Base-by-base conservation (phyloP, 2,329 filamentous ascomycete genomes). In the Periconia digitata region DNA sequence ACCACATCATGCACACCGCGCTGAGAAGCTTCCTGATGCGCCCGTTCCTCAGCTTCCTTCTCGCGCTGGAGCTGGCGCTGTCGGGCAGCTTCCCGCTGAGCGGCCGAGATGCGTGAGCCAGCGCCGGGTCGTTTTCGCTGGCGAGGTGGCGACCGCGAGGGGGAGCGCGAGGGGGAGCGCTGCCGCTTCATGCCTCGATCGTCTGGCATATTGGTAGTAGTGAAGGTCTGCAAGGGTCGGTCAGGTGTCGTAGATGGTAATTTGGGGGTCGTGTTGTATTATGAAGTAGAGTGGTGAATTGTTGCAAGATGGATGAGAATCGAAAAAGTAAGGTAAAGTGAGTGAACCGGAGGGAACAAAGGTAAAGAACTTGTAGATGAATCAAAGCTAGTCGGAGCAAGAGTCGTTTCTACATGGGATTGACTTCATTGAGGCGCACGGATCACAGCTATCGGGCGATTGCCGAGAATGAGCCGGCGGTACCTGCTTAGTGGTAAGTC, bases 1-100 rank as follows among this genome's bases (percentile, higher is more conserved):
- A 97, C 94, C 7, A 95, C 86, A 64, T 97, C 90, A 60, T 92
- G 85, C 36, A 90, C 85, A 37, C 85, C 85, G 42, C 85, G 74
- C 22, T 74, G 73, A 6, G 62, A 63, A 6, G 63, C 65, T 45
- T 64, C 64, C 18, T 61, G 55, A n/a, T 67, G 63, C 6, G 66
- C 65, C 13, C 81, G 74, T 57, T 85, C 78, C 35, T 77, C 58
- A 44, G 78, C 75, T 45, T 73, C 69, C 44, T 71, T 64, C 50
- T 76, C 70, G 34, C 74, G 64, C 46, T 74, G 62, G 42, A 62
- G 54, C 53, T 75, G 69, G 24, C 70, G 70, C 41, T 83, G 79
- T 22, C 85, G 83, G 45, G 87, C 85, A 20, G 83, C 83, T 59
- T 89, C 85, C 24, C 83, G 80, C 61, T 90, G 85, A 23, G 81